phyloP scores from a whole-genome alignment of 495 filamentous ascomycete species.

The Talaromyces ruber region DNA sequence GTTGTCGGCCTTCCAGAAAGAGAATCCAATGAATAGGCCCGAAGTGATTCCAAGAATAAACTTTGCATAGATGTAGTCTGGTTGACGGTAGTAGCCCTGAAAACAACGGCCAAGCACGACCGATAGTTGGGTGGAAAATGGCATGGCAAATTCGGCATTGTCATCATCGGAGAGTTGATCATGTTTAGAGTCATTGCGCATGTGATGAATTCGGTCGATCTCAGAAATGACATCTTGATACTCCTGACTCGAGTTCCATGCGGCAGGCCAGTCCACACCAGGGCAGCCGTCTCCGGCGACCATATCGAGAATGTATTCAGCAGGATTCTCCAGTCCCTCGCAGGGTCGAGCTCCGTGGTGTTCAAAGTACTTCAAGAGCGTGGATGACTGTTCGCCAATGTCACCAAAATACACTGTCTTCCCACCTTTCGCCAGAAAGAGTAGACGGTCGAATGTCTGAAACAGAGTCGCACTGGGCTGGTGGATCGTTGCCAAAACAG shows the following conservation, averaged over 20 bases:
- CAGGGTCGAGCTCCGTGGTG: conserved; percentile 39
- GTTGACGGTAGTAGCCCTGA: conserved; percentile 62
- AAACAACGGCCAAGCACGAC: conserved; percentile 55
- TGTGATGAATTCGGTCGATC: conserved; percentile 38
- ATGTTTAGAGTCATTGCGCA: too few relatives aligned
- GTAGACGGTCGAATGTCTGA: conserved; percentile 64
- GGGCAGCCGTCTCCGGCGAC: too few relatives aligned
- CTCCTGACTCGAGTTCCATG: conserved; percentile 63
- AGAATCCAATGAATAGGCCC: conserved; percentile 36
- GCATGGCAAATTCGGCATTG: conserved; percentile 67
- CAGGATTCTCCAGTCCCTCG: conserved; percentile 55
- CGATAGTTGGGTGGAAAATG: conserved; percentile 60
- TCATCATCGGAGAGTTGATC: conserved; percentile 24
- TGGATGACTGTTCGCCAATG: conserved; percentile 36
- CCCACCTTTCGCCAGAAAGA: conserved; percentile 58
- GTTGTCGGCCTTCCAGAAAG: conserved; percentile 65
- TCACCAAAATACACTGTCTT: conserved; percentile 60
- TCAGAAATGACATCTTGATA: conserved; percentile 59
- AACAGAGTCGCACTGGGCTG: conserved; percentile 84
- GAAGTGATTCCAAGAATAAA: too few relatives aligned
- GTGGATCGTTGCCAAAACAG: conserved; percentile 88
- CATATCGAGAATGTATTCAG: conserved; percentile 81
- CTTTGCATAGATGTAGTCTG: conserved; percentile 43
- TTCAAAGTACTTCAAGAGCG: conserved; percentile 43
- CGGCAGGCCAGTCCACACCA: conserved; percentile 64